A percentile compares a stretch with the other conserved stretches of the same genome.
Evolutionary conservation across 768 basidiomycete species (phyloP).

Genomic region (Serendipita indica): DNA sequence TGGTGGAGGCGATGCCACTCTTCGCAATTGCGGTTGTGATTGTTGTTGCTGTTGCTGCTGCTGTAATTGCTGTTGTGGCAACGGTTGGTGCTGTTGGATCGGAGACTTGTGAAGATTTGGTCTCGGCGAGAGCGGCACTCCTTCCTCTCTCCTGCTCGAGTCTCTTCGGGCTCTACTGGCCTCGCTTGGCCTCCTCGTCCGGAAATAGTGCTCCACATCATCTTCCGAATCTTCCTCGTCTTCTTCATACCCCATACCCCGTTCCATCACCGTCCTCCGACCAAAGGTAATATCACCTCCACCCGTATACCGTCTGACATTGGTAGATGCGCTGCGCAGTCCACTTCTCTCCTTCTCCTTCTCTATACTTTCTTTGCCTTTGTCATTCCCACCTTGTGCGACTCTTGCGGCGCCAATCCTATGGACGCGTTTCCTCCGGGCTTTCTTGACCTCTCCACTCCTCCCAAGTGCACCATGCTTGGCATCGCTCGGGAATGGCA

Average conservation of each 20-base stretch:
- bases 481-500: slow-evolving; percentile 23
- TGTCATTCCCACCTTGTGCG: background rate
- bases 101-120: too few relatives aligned
- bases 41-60: too few relatives aligned
- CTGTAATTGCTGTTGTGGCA: too few relatives aligned
- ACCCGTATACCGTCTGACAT: slow-evolving; percentile 13
- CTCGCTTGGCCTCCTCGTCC: slow-evolving; percentile 16
- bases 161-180: background rate
- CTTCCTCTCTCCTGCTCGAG: too few relatives aligned
- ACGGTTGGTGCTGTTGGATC: too few relatives aligned
- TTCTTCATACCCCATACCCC: slow-evolving; percentile 9
- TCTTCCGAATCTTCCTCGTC: slow-evolving; percentile 36
- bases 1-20: too few relatives aligned
- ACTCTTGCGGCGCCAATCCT: slow-evolving; percentile 30
- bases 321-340: slow-evolving; percentile 13
- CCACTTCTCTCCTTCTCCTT: slow-evolving; percentile 8
- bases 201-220: slow-evolving; percentile 67
- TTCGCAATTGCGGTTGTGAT: too few relatives aligned
- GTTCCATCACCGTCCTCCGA: slow-evolving; percentile 10
- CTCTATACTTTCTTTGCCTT: background rate
- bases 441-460: too few relatives aligned
- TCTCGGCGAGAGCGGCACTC: too few relatives aligned
- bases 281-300: background rate
- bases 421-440: slow-evolving; percentile 60
- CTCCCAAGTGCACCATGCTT: slow-evolving; percentile 45